Percentiles rank a stretch among this genome's conserved stretches.
Conservation (phyloP, 148 eudicot species). For the Silene latifolia region DNA sequence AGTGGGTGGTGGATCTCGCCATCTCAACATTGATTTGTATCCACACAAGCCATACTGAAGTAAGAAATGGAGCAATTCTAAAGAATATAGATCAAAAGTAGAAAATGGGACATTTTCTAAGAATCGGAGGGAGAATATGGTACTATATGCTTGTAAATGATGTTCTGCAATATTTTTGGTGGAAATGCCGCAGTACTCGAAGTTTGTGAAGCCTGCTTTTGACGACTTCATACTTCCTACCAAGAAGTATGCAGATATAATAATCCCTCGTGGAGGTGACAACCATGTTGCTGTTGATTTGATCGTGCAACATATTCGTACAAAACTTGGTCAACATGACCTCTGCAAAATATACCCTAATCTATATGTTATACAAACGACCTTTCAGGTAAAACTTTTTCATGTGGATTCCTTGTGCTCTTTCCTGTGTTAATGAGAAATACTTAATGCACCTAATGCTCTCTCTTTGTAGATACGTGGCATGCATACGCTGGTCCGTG, state of each 20-base stretch:
- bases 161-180: slow-evolving; percentile 12
- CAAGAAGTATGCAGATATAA: slow-evolving; percentile 91
- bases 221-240: slow-evolving; percentile 98
- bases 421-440: slow-evolving; percentile 19
- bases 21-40: no score
- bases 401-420: slow-evolving; percentile 10
- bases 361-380: slow-evolving; percentile 81
- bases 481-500: slow-evolving; percentile 90
- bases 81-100: no score
- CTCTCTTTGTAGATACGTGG: slow-evolving; percentile 65
- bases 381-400: slow-evolving; percentile 53
- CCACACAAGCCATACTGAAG: no score
- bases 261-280: slow-evolving; percentile 98
- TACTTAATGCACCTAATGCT: slow-evolving; percentile 6
- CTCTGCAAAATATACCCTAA: slow-evolving; percentile 94
- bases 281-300: slow-evolving; percentile 95
- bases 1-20: no score
- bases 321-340: slow-evolving; percentile 96
- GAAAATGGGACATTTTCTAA: no score
- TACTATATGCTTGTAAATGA: not conserved
- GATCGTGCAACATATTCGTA: slow-evolving; percentile 95
- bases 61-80: no score
- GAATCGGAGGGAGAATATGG: not conserved
- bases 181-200: slow-evolving; percentile 69
- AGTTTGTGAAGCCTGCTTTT: slow-evolving; percentile 96